Percentiles rank a stretch among this genome's conserved stretches.
Evolutionary conservation across 129 eudicot species (phyloP).

Genomic region (Pseudognaphalium luteoalbum): DNA sequence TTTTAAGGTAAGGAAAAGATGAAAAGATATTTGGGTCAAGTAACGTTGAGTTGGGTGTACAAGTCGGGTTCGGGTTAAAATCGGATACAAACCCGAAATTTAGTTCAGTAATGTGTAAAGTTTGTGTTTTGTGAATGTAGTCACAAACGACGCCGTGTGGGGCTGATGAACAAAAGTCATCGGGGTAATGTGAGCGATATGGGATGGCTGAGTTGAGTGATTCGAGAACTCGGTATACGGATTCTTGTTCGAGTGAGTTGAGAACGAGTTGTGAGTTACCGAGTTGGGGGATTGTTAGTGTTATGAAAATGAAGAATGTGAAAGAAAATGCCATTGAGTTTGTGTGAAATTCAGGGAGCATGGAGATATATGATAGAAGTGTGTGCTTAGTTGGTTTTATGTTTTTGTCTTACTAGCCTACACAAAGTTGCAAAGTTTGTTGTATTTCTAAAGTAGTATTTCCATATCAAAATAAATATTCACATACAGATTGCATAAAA

Average conservation of each 20-base stretch:
- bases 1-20: conserved; percentile 42
- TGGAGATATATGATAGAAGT: neutral
- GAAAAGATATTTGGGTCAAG: conserved; percentile 33
- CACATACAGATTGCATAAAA: too few species aligned
- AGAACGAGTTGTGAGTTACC: conserved; percentile 31
- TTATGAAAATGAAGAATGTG: neutral
- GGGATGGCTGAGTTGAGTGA: conserved; percentile 55
- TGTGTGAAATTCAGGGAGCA: conserved; percentile 12
- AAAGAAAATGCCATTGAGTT: conserved; percentile 13
- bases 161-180: conserved; percentile 66
- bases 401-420: too few species aligned
- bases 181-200: conserved; percentile 73
- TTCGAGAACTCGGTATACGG: conserved; percentile 62
- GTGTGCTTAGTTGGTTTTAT: too few species aligned
- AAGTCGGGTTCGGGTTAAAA: conserved; percentile 60
- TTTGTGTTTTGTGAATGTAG: conserved; percentile 30
- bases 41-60: conserved; percentile 37
- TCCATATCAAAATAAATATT: too few species aligned
- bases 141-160: conserved; percentile 85
- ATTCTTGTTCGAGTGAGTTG: conserved; percentile 58
- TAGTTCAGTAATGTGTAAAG: conserved; percentile 50
- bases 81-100: conserved; percentile 72
- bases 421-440: too few species aligned
- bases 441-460: too few species aligned
- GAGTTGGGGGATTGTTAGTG: conserved; percentile 5